Evolutionary conservation across 176 grass and related monocot species (phyloP), one percentile per base, ranked within the genome.

Genomic region (Eragrostis nindensis): DNA sequence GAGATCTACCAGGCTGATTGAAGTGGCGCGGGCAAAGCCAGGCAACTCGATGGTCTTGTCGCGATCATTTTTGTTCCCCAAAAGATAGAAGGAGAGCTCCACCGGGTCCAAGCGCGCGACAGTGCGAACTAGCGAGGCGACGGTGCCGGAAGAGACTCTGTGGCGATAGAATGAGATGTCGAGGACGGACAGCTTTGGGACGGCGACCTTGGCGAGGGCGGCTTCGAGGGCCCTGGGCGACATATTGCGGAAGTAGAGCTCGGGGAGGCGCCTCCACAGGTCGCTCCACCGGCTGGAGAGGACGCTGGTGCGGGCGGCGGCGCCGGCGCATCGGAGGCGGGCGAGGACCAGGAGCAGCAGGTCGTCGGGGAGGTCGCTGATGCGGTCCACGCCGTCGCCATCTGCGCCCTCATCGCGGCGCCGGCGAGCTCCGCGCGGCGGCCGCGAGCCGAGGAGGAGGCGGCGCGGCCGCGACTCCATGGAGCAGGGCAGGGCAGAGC

Each of bases 351-450:
- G 11, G 22, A 83, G 49, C 15, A 83, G 62, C 11, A 75, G 7
- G 38, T 67, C 63, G 47, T 83, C 81, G 25, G 50, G 38, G 50
- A 83, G 81, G 17, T 7, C 12, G 15, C 81, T 76, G 49, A 76
- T 45, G 39, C 25, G 38, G 39, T 83, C 81, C 49, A 11, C 38
- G 19, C 38, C 47, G 48, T 40, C 68, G 19, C 19, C 52, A n/a
- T 55, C 18, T 8, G n/a, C 7, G n/a, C 2, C 56, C 8, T 59
- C n/a, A 2, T 12, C 8, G 9, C 1, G 19, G 36, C 36, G 6
- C 14, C 36, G n/a, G 54, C 53, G n/a, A 24, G 36, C 21, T 57
- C 13, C 3, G 53, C 8, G 19, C 32, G 50, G 50, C 32, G 72
- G 39, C 32, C 11, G 50, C 19, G 53, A 7, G 21, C 19, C 14